phyloP scores from a whole-genome alignment of 2,329 filamentous ascomycete species.

The Clonostachys chloroleuca region DNA sequence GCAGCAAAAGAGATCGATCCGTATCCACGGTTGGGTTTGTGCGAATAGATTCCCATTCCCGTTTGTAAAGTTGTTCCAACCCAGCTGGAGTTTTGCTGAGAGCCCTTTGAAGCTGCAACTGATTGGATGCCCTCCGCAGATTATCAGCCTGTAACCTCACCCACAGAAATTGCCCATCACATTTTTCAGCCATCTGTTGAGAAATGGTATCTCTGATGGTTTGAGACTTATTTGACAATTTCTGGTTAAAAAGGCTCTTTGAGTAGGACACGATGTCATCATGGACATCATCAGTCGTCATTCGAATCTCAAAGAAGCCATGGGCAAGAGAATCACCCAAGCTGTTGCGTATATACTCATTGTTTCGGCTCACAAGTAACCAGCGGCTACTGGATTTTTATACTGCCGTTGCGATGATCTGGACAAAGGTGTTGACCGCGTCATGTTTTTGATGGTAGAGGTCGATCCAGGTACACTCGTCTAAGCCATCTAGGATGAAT shows the following conservation, averaged over 20 bases:
- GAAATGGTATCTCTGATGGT: conserved; percentile 10
- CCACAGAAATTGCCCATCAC: conserved; percentile 25
- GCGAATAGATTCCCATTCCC: conserved; percentile 17
- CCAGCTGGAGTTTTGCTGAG: conserved; percentile 17
- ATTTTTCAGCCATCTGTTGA: conserved; percentile 13
- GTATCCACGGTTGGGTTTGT: conserved; percentile 4
- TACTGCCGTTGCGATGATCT: conserved; percentile 4
- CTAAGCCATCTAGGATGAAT: conserved; percentile 23
- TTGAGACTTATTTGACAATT: conserved; percentile 15
- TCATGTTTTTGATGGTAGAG: too few relatives aligned
- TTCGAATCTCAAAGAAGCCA: conserved; percentile 7
- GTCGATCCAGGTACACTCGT: conserved; percentile 17
- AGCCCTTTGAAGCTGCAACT: conserved; percentile 15
- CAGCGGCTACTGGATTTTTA: conserved; percentile 9
- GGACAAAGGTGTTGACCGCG: conserved; percentile 10
- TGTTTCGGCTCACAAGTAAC: conserved; percentile 16
- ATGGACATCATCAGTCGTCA: conserved; percentile 12
- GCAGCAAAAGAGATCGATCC: conserved; percentile 15
- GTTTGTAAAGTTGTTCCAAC: conserved; percentile 19
- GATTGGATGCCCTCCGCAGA: conserved; percentile 14
- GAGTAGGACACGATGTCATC: conserved; percentile 15
- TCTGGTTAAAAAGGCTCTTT: conserved; percentile 14
- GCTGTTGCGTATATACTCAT: conserved; percentile 11
- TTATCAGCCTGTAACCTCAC: conserved; percentile 18
- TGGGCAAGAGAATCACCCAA: conserved; percentile 1